Percentiles rank a stretch among this genome's conserved stretches.
These are phyloP conservation scores for Diutina catenulata DNA, from an alignment of 1,139 yeast genomes.

Conservation along the genomic window DNA sequence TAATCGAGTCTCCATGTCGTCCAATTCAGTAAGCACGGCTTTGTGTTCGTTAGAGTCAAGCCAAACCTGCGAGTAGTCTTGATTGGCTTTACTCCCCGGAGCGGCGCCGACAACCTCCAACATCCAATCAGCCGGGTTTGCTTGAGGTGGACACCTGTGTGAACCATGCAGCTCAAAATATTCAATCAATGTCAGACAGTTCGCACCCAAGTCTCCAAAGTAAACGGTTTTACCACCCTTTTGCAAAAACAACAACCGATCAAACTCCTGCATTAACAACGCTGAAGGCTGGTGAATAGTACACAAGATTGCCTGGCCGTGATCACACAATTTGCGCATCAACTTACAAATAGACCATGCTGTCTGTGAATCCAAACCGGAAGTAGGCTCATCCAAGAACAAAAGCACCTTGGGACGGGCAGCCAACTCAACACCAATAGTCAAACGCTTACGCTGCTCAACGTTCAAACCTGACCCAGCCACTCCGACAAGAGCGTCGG, in stretches of 20 bases:
- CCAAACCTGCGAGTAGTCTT: constrained; percentile 6
- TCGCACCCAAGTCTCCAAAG: constrained; percentile 67
- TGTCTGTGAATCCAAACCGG: constrained; percentile 86
- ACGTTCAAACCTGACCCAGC: constrained; percentile 72
- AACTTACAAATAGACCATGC: constrained; percentile 80
- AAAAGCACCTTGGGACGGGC: constrained; percentile 76
- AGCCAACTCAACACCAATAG: constrained; percentile 79
- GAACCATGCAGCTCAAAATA: constrained; percentile 69
- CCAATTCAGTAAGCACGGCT: background rate
- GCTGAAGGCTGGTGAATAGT: constrained; percentile 84
- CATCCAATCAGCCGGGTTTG: constrained; percentile 83
- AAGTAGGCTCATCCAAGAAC: constrained; percentile 87
- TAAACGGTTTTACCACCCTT: constrained; percentile 72
- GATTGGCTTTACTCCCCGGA: constrained; percentile 5
- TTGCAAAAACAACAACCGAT: constrained; percentile 58
- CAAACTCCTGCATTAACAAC: constrained; percentile 63
- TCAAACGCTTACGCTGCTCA: constrained; percentile 76
- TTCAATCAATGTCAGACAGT: constrained; percentile 45
- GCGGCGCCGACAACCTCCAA: constrained; percentile 17
- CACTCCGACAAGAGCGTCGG: constrained; percentile 77
- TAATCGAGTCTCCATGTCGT: background rate
- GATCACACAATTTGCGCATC: constrained; percentile 61
- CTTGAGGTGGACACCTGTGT: constrained; percentile 41
- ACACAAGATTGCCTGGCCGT: constrained; percentile 76
- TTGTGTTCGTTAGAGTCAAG: constrained; percentile 7